Percentiles rank a stretch among this genome's conserved stretches.
Conservation (phyloP, 1,284 basidiomycete genomes). For the Sporisorium iseilematis-ciliati region DNA sequence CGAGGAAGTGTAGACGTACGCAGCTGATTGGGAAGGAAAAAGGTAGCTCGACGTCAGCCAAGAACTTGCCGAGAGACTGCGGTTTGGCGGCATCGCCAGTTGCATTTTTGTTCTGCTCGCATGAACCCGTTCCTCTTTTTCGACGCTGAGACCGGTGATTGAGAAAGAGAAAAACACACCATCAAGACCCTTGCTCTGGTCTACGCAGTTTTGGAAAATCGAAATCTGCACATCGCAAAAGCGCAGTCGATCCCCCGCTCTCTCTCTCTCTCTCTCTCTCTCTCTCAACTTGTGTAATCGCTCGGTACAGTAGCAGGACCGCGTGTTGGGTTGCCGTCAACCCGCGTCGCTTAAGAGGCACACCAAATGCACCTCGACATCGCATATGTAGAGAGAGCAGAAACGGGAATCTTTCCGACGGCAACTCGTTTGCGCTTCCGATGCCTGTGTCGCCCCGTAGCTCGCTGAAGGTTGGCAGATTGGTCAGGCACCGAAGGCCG, state of each 20-base stretch:
- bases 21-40: background rate
- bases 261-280: background rate
- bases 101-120: background rate
- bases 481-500: too few relatives aligned
- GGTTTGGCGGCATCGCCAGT: slow-evolving; percentile 1
- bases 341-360: too few relatives aligned
- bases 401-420: slow-evolving; percentile 1
- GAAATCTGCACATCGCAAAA: background rate
- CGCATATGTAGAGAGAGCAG: background rate
- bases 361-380: slow-evolving; percentile 9
- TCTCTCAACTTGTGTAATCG: too few relatives aligned
- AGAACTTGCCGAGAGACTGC: background rate
- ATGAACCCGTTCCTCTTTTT: background rate
- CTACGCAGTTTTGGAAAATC: too few relatives aligned
- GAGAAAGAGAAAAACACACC: background rate
- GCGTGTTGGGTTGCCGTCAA: background rate
- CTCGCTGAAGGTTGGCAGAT: too few relatives aligned
- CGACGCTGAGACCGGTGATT: slow-evolving; percentile 2
- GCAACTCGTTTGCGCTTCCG: slow-evolving; percentile 1
- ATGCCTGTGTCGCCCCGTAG: background rate
- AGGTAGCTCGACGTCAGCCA: slow-evolving; percentile 6
- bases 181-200: background rate
- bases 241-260: slow-evolving; percentile 8
- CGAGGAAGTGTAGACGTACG: background rate
- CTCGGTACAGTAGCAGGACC: background rate